phyloP scores from a whole-genome alignment of 345 rosid species.

The Citropsis articulata region DNA sequence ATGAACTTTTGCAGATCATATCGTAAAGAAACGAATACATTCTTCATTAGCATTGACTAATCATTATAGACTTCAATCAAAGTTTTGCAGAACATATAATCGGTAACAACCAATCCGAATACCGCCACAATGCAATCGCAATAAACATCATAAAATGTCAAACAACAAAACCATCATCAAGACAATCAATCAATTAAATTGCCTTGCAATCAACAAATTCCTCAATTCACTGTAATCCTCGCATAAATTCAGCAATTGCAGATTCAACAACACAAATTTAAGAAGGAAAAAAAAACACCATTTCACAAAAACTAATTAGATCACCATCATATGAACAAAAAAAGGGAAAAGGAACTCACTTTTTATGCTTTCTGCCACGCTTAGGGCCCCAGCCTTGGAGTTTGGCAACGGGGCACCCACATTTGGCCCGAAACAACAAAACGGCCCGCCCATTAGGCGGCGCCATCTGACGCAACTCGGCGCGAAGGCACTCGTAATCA shows the following conservation, averaged over 20 bases:
- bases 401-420: constrained; percentile 91
- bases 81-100: background rate
- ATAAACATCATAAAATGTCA: background rate
- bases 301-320: background rate
- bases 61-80: background rate
- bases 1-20: background rate
- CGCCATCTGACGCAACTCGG: constrained; percentile 90
- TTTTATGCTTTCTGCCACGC: constrained; percentile 79
- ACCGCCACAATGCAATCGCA: background rate
- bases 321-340: background rate
- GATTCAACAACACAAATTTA: background rate
- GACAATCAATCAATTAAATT: background rate
- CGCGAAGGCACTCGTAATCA: constrained; percentile 84
- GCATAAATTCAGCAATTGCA: background rate
- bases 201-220: background rate
- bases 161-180: background rate
- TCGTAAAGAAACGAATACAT: background rate
- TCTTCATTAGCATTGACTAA: background rate
- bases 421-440: constrained; percentile 70
- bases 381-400: constrained; percentile 88
- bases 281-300: too few relatives aligned
- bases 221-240: background rate
- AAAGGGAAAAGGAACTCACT: constrained; percentile 42
- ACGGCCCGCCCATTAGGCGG: constrained; percentile 93
- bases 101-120: background rate